Evolutionary conservation across 495 filamentous ascomycete species (phyloP), one percentile per base, ranked within the genome.

Genomic region (Neurospora discreta): DNA sequence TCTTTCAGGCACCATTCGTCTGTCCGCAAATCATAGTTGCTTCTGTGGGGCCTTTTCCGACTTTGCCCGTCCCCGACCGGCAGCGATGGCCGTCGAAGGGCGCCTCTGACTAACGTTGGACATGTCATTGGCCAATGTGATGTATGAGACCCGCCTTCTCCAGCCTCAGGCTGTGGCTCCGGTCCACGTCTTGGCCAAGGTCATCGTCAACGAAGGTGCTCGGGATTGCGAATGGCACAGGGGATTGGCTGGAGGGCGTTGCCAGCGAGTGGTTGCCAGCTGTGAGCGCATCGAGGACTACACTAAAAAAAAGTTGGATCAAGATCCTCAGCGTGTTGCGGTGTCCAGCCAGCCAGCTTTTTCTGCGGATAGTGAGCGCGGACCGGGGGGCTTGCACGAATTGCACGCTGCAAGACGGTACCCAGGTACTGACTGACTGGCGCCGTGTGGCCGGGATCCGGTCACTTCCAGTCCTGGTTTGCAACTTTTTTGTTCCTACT

Each of bases 161-260:
- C 69, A 78, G 75, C 73, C 71, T 73, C 77, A 75, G 26, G 43
- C 46, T 76, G 77, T 75, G 77, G 77, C 76, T 77, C 73, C 38
- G 23, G 44, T 42, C 70, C 42, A 43, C 6, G 41, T 68, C 76
- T 78, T 79, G 78, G 76, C 75, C 69, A n/a, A 30, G 74, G 77
- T 74, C 74, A 76, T 74, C 68, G 52, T 60, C 52, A 60, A 60
- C 26, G 52, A 60, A 60, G 52, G 52, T 60, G 52, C 26, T 60
- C 33, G 68, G 33, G 39, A 42, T 69, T 40, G 68, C 38, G 60
- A 68, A 69, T 69, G 71, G 23, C 65, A 39, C 43, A 46, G 33
- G 41, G 40, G 39, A 46, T 41, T 72, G 52, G 69, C 11, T 43
- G 69, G 46, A 46, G n/a, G 33, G 16, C 69, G 10, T 43, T 43